phyloP scores from a whole-genome alignment of 805 yeast genomes.

The Saccharomycopsis schoenii region DNA sequence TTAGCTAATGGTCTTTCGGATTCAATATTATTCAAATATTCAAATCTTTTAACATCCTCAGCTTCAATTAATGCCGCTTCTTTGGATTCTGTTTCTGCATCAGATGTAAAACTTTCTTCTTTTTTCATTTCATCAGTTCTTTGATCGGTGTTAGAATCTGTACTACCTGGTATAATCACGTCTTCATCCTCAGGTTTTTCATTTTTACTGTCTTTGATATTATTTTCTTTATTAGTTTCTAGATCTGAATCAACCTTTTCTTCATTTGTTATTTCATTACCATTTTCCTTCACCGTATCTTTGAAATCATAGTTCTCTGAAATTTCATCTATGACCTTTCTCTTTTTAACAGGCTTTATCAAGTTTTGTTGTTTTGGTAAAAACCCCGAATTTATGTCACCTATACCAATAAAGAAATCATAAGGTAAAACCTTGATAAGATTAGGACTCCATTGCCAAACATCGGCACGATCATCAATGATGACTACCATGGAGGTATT shows the following conservation, averaged over 20 bases:
- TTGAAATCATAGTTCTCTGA: constrained; percentile 21
- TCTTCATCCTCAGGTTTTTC: background rate
- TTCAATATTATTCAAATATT: constrained; percentile 66
- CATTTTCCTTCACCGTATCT: background rate
- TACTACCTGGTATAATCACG: background rate
- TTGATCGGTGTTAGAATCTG: background rate
- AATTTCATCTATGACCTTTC: constrained; percentile 46
- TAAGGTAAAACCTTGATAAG: constrained; percentile 89
- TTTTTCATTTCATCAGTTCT: background rate
- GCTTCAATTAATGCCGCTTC: constrained; percentile 22
- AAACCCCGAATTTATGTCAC: constrained; percentile 90
- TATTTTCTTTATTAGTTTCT: constrained; percentile 23
- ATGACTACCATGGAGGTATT: constrained; percentile 94
- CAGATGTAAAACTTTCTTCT: background rate
- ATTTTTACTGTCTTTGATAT: constrained; percentile 25
- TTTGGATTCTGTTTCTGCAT: constrained; percentile 17
- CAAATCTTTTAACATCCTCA: constrained; percentile 25
- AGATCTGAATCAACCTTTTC: constrained; percentile 20
- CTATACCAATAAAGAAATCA: constrained; percentile 93
- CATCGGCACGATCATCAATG: constrained; percentile 97
- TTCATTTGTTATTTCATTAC: background rate
- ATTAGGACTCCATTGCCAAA: constrained; percentile 95
- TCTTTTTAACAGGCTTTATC: constrained; percentile 53
- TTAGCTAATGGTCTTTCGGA: constrained; percentile 79
- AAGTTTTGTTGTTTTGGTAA: constrained; percentile 65